Evolutionary conservation across 768 basidiomycete species (phyloP).

Genomic region (Lactifluus pinguis): DNA sequence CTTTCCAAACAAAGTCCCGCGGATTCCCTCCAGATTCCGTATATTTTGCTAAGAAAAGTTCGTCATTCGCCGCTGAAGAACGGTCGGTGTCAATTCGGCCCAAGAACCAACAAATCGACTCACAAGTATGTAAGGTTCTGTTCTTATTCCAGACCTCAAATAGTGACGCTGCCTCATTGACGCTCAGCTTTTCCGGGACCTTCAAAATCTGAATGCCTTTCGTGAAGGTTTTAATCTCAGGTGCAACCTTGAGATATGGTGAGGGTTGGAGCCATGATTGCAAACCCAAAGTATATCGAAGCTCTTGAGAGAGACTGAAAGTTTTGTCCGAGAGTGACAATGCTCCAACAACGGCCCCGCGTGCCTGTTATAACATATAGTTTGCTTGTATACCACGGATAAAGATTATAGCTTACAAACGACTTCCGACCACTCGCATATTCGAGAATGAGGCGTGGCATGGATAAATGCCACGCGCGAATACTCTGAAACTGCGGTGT

Average conservation of each 20-base stretch:
- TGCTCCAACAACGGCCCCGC: conserved; percentile 67
- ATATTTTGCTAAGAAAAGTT: conserved; percentile 71
- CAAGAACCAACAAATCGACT: conserved; percentile 20
- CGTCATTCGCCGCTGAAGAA: conserved; percentile 42
- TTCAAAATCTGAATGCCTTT: conserved; percentile 41
- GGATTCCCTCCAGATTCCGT: conserved; percentile 72
- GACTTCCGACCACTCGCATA: conserved; percentile 60
- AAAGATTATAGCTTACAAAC: conserved; percentile 44
- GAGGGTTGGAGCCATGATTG: conserved; percentile 34
- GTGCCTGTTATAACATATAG: conserved; percentile 33
- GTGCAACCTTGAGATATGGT: conserved; percentile 48
- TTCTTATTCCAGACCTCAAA: conserved; percentile 72
- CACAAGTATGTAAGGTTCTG: conserved; percentile 43
- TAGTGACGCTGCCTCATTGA: conserved; percentile 62
- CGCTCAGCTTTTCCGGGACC: conserved; percentile 49
- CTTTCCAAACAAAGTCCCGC: conserved; percentile 54
- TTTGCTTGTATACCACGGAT: neutral
- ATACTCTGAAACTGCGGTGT: conserved; percentile 64
- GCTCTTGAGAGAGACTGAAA: conserved; percentile 52
- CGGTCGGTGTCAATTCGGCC: neutral
- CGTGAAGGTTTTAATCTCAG: conserved; percentile 43
- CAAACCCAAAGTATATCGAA: conserved; percentile 51
- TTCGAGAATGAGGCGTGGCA: conserved; percentile 71
- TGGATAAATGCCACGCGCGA: conserved; percentile 66
- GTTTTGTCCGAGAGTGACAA: conserved; percentile 51